Evolutionary conservation across 2,329 filamentous ascomycete species (phyloP), one percentile per base, ranked within the genome.

Genomic region (Xylariaceae sp.): DNA sequence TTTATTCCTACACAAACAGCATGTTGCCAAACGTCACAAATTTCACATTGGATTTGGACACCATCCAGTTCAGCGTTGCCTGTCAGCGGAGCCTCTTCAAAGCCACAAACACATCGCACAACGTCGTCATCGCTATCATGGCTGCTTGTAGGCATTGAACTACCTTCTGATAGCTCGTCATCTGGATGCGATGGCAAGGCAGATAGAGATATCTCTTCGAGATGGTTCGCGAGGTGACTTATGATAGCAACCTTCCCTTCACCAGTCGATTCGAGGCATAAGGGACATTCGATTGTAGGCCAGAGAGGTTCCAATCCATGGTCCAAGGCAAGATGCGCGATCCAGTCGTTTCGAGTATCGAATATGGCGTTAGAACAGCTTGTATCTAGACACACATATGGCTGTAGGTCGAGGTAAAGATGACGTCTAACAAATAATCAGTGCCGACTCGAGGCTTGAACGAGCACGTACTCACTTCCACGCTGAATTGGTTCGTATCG

Each of bases 151-250:
- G 14, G 12, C 12, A 3, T 37, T 37, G 32, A 16, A 37, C 14
- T 14, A 16, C 14, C 32, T 37, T 37, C 32, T 37, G 14, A 12
- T 4, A 3, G 9, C 9, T 37, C 23, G 18, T 40, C 43, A 6
- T 44, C 41, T 6, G 40, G 40, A 2, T 9, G 7, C 20, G 32
- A 42, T 40, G 43, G 55, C 19, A 54, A 20, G 9, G 23, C 29
- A 20, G 55, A 50, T 7, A 54, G 50, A 18, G 55, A 53, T 40
- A 54, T 50, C 40, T 57, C 50, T 48, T 57, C 47, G 2, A 54
- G 43, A n/a, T 57, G 50, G 16, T 41, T 20, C 7, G n/a, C 44
- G 2, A 57, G 5, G n/a, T 57, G 50, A 4, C 32, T 44, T 7
- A 50, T 51, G 19, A 26, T 23, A 7, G 32, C 16, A 7, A 23